Evolutionary conservation across 306 rosid genomes (phyloP).

Genomic region (Castanea sativa): DNA sequence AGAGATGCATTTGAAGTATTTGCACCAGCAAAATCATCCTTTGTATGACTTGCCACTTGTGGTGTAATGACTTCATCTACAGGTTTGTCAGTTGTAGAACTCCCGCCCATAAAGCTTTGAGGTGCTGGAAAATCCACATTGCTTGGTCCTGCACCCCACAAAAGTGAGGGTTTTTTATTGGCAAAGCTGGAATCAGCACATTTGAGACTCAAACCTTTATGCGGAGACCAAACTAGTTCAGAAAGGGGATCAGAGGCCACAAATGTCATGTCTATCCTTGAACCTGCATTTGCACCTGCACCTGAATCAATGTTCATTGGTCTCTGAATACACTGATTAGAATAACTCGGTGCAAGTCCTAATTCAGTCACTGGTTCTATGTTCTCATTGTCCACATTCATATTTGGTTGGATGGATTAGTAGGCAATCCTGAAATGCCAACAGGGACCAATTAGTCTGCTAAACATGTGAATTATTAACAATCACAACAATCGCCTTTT

Average conservation of each 20-base stretch:
- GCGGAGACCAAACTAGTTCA: conserved; percentile 93
- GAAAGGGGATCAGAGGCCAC: conserved; percentile 58
- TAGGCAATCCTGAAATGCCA: conserved; percentile 42
- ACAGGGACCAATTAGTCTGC: conserved; percentile 23
- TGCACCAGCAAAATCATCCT: conserved; percentile 26
- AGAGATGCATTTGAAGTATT: conserved; percentile 25
- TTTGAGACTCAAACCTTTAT: conserved; percentile 60
- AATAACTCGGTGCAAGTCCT: conserved; percentile 44
- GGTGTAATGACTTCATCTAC: conserved; percentile 30
- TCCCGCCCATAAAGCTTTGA: conserved; percentile 33
- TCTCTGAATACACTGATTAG: conserved; percentile 34
- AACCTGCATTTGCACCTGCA: conserved; percentile 99
- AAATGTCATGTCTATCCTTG: conserved; percentile 42
- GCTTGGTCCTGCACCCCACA: conserved; percentile 51
- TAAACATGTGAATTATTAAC: conserved; percentile 8
- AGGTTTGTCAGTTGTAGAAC: conserved; percentile 32
- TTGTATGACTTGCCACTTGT: conserved; percentile 23
- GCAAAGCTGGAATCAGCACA: conserved; percentile 54
- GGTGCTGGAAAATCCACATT: conserved; percentile 48
- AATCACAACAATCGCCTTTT: not conserved
- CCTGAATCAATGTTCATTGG: conserved; percentile 43
- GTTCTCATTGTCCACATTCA: conserved; percentile 50
- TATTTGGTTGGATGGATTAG: conserved; percentile 37
- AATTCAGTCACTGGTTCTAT: conserved; percentile 51
- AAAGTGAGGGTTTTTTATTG: conserved; percentile 33